Base-by-base conservation (phyloP, 148 eudicot species). In the Simmondsia chinensis region DNA sequence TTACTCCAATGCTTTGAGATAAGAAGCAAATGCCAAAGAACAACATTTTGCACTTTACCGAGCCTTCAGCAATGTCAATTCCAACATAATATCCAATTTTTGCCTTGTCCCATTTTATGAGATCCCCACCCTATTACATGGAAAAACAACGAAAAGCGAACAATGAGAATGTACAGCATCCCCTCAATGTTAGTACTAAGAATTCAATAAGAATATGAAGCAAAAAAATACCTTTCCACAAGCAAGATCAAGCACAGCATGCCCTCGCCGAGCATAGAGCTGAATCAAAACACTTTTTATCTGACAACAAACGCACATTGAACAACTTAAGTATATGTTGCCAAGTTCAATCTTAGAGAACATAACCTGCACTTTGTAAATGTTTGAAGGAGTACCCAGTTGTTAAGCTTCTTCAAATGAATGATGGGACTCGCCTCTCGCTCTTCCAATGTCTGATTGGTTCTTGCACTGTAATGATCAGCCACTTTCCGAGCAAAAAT, bases 91-190 rank as follows among this genome's bases (percentile, higher is more conserved):
- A 91, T 56, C 95, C 89, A 29, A 91, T 62, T 46, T 59, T 86
- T 44, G 99, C 99, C 75, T 91, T 86, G 72, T 91, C 99, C 99
- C 99, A 91, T 66, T 91, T 91, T 44, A 86, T 91, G 10, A 91
- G 73, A 69, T 91, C 99, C 52, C 99, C 99, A 26, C 99, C 99
- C 99, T 86, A 61, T 18, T 20, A 53, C 12, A 59, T 23, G 33
- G 7, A 30, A 49, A n/a, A 46, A n/a, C n/a, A n/a, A n/a, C n/a
- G n/a, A n/a, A 14, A 28, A 24, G 7, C 18, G 32, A 34, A 46
- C 14, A 39, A 23, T 44, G 13, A 39, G 31, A 39, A 37, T 11
- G 46, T 43, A 29, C 43, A 43, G 17, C 4, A 39, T 17, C 5
- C 9, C 9, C 31, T 28, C 31, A 5, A 5, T 9, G 31, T 11